Base-by-base conservation (phyloP, 495 filamentous ascomycete species). In the Friedmanniomyces simplex region DNA sequence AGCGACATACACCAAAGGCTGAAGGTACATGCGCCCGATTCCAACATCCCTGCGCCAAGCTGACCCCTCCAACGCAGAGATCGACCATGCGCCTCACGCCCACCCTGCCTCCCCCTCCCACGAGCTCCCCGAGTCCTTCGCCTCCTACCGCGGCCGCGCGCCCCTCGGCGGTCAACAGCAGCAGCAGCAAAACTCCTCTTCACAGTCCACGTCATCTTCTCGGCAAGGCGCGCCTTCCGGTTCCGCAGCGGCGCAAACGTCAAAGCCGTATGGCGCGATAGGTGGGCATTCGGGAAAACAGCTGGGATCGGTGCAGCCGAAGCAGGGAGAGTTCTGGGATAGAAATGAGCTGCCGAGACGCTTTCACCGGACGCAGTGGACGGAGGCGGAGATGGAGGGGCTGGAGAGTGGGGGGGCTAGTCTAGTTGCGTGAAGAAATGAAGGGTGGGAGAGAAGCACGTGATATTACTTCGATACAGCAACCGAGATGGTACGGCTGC, bases 321-420 rank as follows among this genome's bases (percentile, higher is more conserved):
- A 78, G 41, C 74, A 79, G 63, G 93, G 91, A 51, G 74, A 86
- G 70, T 88, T 77, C 70, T 96, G 95, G 67, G 93, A 97, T 74
- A 86, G 91, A 54, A 82, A 81, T 59, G 84, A 98, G 70, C 81
- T 98, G 13, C 93, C 94, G 25, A 60, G 73, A 52, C 81, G 90
- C 60, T 98, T 96, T 76, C 81, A 85, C 64, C 78, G 91, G 52
- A 74, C 79, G 14, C 77, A 82, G 18, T 83, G 88, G 71, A 83
- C 76, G 25, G 68, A 82, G 63, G 83, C 82, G 45, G 93, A 98
- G 78, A 98, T 98, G 57, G 94, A 97, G 69, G 90, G 90, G 32
- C 78, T 98, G 54, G 90, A 96, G 80, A 86, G 85, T 28, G 94
- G 89, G 26, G 93, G 93, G 54, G 93, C 91, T 14, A 87, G 82